Evolutionary conservation across 208 protist species (phyloP), one percentile per base, ranked within the genome.

Genomic region (Acanthamoeba castellanii): DNA sequence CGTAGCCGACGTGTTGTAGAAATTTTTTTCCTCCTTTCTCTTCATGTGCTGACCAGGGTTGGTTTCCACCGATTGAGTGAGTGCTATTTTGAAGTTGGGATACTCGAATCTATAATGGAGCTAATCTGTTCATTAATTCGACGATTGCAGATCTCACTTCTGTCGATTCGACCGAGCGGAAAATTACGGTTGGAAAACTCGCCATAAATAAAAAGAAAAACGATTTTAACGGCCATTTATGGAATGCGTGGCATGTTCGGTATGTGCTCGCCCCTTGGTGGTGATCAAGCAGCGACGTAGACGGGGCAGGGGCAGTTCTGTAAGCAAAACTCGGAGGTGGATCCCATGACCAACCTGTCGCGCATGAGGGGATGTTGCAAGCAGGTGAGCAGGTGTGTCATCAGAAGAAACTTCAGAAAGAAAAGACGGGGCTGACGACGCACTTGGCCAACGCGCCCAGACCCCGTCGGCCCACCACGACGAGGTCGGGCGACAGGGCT

Each of bases 321-420:
- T n/a, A 93, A 42, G 37, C 88, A 93, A 76, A 61, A 93, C 6
- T 93, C 88, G 13, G 88, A 93, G 6, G 88, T 93, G 34, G 88
- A 93, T 57, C 88, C 88, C 64, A 93, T 61, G 52, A 93, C 52
- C 88, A 93, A 16, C 52, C 88, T 93, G 88, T 93, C 3, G 30
- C 11, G 7, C 27, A 34, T 47, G 1, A 9, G 20, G 61, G n/a
- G 22, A 14, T 9, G 34, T 11, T 16, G 45, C 22, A 87, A 87
- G 32, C 8, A 13, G 52, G 30, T 45, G 0, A 47, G 50, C n/a
- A 45, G 27, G 25, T 47, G 37, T 7, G 14, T 7, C 11, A 32
- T 6, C 18, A 78, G 18, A 42, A 18, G 14, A 18, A 78, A 18
- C 70, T 27, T 18, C 45, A 27, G 70, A 4, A 42, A 42, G 22